Evolutionary conservation across 2,329 filamentous ascomycete species (phyloP), one percentile per base, ranked within the genome.

Genomic region (Penicillium sp.): DNA sequence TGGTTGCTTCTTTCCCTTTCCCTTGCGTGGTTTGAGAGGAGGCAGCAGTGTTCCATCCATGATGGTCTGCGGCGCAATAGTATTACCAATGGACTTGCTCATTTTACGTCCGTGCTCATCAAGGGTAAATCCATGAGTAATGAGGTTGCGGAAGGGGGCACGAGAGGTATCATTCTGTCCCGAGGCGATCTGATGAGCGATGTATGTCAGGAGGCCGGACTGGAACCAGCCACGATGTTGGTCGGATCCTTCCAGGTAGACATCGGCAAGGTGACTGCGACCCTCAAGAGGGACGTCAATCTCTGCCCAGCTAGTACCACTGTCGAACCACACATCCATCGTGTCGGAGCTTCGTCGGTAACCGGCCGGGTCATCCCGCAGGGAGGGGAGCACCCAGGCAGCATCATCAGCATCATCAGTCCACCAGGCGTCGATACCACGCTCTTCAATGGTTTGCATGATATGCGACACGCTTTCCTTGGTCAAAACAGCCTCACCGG

Each of bases 301-400:
- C 38, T 81, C 80, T 2, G 85, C 90, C 95, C 95, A 99, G 72
- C 92, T 97, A 54, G 91, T 97, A 6, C 95, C 95, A 68, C 95
- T 98, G 76, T 99, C 95, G 70, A 99, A 99, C 95, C 95, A 99
- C 10, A 99, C 95, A 76, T 99, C 95, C 95, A 99, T 99, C 0
- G 95, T 99, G 72, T 99, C 95, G 47, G 84, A 91, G 15, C 94
- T 94, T 65, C 95, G 89, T 53, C 85, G 82, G 73, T 90, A 95
- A 5, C 80, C 76, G 4, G 68, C 71, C 9, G 72, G 58, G 15
- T 83, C 80, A 35, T 76, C 75, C 47, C 80, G 79, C 1, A 97
- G 80, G 10, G 86, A 84, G 6, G 86, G 78, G 1, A 89, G 87
- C 35, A 96, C 83, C 94, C 94, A 99, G 0, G 86, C 86, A 26